Evolutionary conservation across 2,329 filamentous ascomycete genomes (phyloP).

Genomic region (Scorias spongiosa): DNA sequence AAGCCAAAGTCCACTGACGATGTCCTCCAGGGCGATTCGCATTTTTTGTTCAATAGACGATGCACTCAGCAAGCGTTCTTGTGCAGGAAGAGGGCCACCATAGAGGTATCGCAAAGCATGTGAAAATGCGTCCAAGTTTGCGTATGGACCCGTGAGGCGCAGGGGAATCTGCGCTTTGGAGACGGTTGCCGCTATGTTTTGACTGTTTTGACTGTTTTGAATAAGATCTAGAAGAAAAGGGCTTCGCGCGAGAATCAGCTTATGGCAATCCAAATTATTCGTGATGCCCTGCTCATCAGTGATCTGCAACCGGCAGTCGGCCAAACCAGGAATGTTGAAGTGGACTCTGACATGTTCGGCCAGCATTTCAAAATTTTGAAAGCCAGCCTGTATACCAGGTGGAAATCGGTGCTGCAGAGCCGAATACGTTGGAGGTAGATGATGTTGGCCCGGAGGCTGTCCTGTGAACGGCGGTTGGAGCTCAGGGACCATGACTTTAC

Average conservation of each 20-base stretch:
- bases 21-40: constrained; percentile 41
- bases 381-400: constrained; percentile 8
- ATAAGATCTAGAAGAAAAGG: constrained; percentile 14
- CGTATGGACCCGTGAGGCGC: constrained; percentile 8
- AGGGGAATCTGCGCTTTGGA: constrained; percentile 9
- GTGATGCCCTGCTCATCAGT: constrained; percentile 8
- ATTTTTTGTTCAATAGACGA: constrained; percentile 9
- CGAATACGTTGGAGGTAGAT: constrained; percentile 6
- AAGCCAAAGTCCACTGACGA: constrained; percentile 46
- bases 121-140: constrained; percentile 12
- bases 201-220: constrained; percentile 2
- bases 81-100: constrained; percentile 14
- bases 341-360: constrained; percentile 15
- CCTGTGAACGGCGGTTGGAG: not conserved
- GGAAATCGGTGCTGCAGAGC: not conserved
- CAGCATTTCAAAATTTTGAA: constrained; percentile 17
- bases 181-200: constrained; percentile 1
- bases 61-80: not conserved
- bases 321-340: constrained; percentile 13
- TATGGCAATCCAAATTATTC: constrained; percentile 14
- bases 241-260: constrained; percentile 17
- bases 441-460: constrained; percentile 1
- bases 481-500: not conserved
- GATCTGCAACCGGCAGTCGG: constrained; percentile 19
- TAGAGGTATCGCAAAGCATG: constrained; percentile 19